Evolutionary conservation across 352 stramenopile species (phyloP).

Genomic region (Pythium utonaiense): DNA sequence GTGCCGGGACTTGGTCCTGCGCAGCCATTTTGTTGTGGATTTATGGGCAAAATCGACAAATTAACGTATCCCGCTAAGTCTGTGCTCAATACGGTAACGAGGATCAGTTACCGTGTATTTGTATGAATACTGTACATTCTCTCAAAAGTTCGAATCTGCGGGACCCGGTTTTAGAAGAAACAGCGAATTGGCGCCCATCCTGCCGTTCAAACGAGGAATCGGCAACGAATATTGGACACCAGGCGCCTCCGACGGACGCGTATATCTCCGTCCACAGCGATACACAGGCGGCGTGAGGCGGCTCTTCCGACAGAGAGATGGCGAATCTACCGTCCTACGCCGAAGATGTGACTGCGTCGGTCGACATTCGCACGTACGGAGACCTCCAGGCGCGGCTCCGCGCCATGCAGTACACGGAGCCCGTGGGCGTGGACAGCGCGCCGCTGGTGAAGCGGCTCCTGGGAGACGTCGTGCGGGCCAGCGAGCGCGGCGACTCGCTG

Average conservation of each 20-base stretch:
- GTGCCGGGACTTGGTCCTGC: too few species aligned
- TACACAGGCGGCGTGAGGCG: neutral
- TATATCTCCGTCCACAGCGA: constrained; percentile 7
- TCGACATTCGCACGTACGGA: constrained; percentile 47
- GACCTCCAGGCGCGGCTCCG: constrained; percentile 58
- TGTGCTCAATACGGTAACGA: neutral
- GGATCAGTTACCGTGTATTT: neutral
- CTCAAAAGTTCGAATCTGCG: neutral
- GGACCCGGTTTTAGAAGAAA: constrained; percentile 8
- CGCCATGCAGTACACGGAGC: constrained; percentile 58
- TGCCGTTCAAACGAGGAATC: constrained; percentile 1
- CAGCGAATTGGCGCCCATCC: constrained; percentile 2
- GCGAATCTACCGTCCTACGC: constrained; percentile 30
- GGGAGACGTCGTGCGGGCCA: constrained; percentile 38
- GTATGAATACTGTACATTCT: neutral
- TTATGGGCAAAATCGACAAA: too few species aligned
- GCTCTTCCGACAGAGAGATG: constrained; percentile 21
- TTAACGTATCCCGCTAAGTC: too few species aligned
- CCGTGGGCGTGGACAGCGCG: constrained; percentile 57
- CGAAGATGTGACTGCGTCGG: constrained; percentile 32
- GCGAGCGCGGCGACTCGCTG: constrained; percentile 27
- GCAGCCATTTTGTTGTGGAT: too few species aligned
- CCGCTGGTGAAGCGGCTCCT: constrained; percentile 55
- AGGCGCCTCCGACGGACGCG: neutral
- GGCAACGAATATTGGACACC: neutral